phyloP scores from a whole-genome alignment of 306 rosid species.

The Lagenaria siceraria region DNA sequence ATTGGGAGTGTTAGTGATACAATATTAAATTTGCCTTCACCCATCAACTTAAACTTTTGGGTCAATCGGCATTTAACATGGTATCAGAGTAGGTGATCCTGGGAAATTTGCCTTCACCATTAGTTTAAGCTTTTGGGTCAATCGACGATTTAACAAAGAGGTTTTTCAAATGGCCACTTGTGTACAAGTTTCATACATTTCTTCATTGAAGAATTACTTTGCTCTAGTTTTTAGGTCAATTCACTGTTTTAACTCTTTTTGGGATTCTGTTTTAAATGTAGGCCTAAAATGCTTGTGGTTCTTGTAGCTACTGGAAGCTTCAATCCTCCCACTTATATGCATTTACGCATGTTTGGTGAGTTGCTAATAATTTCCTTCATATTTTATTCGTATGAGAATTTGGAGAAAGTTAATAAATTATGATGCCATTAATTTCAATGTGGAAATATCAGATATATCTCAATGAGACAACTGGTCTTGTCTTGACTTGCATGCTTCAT shows the following conservation, averaged over 20 bases:
- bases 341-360: slow-evolving; percentile 82
- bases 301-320: slow-evolving; percentile 81
- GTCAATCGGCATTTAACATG: too few relatives aligned
- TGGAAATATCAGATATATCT: background rate
- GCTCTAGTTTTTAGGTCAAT: background rate
- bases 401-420: background rate
- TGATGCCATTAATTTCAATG: background rate
- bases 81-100: too few relatives aligned
- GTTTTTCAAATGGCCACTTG: background rate
- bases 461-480: background rate
- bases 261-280: slow-evolving; percentile 9
- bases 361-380: background rate
- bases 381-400: background rate
- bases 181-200: background rate
- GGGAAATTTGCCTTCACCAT: too few relatives aligned
- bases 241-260: background rate
- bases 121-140: too few relatives aligned
- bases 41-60: too few relatives aligned
- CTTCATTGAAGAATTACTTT: background rate
- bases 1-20: too few relatives aligned
- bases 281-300: slow-evolving; percentile 45
- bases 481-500: background rate
- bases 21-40: too few relatives aligned
- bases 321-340: slow-evolving; percentile 95
- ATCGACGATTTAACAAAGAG: too few relatives aligned